Evolutionary conservation across 2,329 filamentous ascomycete species (phyloP), one percentile per base, ranked within the genome.

Genomic region (Hymenoscyphus scutula): DNA sequence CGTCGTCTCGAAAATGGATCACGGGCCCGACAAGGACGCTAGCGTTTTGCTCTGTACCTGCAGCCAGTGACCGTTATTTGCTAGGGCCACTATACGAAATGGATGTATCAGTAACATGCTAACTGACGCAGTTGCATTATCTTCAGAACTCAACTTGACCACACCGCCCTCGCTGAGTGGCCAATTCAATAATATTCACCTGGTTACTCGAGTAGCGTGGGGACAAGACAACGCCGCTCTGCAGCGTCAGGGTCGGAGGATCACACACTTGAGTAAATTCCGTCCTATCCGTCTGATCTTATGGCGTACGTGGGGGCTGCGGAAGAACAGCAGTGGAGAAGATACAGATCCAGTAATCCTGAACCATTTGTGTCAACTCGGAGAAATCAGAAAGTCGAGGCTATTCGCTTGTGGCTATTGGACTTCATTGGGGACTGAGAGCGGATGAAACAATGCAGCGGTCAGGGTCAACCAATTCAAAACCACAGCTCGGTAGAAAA

Each of bases 11-110:
- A 27, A 67, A 69, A 70, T 13, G 68, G 63, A 64, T 68, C 65
- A 68, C 63, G 64, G 67, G 63, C 68, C 58, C 60, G 62, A 66
- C 68, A 67, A 41, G 66, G 70, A 70, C 72, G 67, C 67, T 23
- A 23, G 41, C 38, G 41, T 70, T 70, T 67, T 19, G 41, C 8
- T 23, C 41, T 48, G 41, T 48, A 48, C 41, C 41, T 48, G 41
- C 41, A 48, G 41, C n/a, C n/a, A 48, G 41, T 48, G n/a, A 23
- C 41, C 19, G 41, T 48, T 48, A 48, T 48, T 48, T 10, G 15
- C 41, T 23, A 48, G 41, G 41, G n/a, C 41, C 41, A 48, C 41
- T 23, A 23, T 48, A 23, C n/a, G 41, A 23, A 48, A 25, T 48
- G 19, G 19, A n/a, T 45, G 41, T 23, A 23, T 48, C 41, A 48